Conservation (phyloP, 805 yeast genomes). For the Suhomyces sp. region DNA sequence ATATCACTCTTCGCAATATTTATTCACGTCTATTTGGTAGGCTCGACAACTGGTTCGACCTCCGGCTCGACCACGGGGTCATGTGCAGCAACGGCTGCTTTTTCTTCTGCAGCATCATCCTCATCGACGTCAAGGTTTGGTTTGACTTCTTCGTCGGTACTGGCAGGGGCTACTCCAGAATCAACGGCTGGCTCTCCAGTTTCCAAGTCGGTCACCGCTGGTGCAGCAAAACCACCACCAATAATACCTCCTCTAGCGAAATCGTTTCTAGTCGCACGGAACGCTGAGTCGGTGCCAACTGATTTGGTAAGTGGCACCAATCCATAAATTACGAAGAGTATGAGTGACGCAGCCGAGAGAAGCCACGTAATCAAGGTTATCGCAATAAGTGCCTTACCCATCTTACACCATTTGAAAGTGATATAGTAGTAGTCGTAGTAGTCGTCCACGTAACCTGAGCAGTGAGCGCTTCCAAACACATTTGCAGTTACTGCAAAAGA, state of each 20-base stretch:
- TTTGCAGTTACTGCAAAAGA: constrained; percentile 21
- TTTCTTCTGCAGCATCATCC: background rate
- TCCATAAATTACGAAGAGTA: constrained; percentile 12
- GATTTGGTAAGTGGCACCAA: constrained; percentile 14
- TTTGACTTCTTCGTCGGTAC: background rate
- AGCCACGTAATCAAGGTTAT: constrained; percentile 20
- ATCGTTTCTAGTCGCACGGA: background rate
- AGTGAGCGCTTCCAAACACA: constrained; percentile 13
- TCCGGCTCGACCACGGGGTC: background rate
- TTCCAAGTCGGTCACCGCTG: background rate
- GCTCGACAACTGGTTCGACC: background rate
- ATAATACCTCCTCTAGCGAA: constrained; percentile 4
- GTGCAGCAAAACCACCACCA: background rate
- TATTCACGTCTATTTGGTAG: background rate
- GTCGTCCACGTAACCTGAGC: constrained; percentile 2
- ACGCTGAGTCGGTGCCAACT: background rate
- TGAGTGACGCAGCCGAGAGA: constrained; percentile 16
- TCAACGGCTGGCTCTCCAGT: background rate
- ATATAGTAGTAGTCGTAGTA: background rate
- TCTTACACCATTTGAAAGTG: constrained; percentile 12
- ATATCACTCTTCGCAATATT: background rate
- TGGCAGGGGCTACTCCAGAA: background rate
- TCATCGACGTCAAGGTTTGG: background rate
- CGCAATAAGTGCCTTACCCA: constrained; percentile 22
- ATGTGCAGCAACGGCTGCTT: background rate